phyloP scores from a whole-genome alignment of 1,139 yeast genomes.

The Sugiyamaella japonica region DNA sequence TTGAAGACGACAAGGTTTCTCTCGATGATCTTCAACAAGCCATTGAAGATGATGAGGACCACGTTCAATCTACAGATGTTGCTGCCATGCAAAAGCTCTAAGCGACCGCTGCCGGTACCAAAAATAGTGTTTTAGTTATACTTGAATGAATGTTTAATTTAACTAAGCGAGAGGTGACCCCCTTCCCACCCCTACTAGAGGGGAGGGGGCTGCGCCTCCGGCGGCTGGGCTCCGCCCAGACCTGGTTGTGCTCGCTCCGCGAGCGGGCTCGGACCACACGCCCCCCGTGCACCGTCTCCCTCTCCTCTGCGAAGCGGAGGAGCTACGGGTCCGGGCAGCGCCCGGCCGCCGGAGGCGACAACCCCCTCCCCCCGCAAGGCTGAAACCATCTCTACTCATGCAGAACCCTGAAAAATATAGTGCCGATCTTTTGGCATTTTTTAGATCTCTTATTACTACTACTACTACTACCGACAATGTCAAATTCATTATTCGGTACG shows the following conservation, averaged over 20 bases:
- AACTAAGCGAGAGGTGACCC: too few species aligned
- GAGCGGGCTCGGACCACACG: too few species aligned
- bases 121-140: neutral
- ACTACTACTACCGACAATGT: conserved; percentile 2
- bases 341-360: too few species aligned
- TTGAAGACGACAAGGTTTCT: conserved; percentile 95
- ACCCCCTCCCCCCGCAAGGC: neutral
- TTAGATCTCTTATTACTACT: neutral
- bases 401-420: conserved; percentile 1
- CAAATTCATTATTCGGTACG: conserved; percentile 14
- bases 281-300: too few species aligned
- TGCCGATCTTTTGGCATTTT: neutral
- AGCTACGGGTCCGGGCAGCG: too few species aligned
- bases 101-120: conserved; percentile 37
- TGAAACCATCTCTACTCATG: neutral
- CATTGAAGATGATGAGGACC: conserved; percentile 97
- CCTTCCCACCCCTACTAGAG: too few species aligned
- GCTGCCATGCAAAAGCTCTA: conserved; percentile 98
- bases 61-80: conserved; percentile 96
- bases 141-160: neutral
- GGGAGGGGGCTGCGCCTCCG: too few species aligned
- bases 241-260: too few species aligned
- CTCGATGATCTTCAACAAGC: conserved; percentile 80
- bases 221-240: too few species aligned
- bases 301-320: too few species aligned